phyloP scores from a whole-genome alignment of 495 filamentous ascomycete species.

The Xylaria scruposa region DNA sequence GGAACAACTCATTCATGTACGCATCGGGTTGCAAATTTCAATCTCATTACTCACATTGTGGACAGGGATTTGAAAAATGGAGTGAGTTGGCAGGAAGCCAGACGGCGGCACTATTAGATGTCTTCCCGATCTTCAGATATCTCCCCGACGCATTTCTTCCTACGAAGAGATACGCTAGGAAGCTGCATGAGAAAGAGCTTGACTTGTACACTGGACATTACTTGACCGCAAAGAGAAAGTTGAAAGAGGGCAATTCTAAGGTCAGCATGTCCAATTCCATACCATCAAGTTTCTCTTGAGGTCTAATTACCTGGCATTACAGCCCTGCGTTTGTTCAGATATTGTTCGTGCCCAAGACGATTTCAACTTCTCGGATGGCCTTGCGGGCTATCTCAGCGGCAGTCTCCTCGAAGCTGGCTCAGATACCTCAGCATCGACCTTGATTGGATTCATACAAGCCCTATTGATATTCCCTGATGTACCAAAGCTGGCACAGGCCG shows the following conservation, averaged over 20 bases:
- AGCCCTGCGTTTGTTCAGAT: conserved; percentile 30
- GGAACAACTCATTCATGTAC: conserved; percentile 56
- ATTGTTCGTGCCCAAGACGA: conserved; percentile 32
- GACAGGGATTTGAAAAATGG: conserved; percentile 55
- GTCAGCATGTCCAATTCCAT: conserved; percentile 6
- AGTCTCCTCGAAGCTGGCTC: conserved; percentile 57
- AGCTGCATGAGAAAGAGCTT: conserved; percentile 40
- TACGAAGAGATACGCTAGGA: conserved; percentile 35
- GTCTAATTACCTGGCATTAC: neutral
- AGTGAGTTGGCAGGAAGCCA: conserved; percentile 52
- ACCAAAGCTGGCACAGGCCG: neutral
- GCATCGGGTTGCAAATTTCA: neutral
- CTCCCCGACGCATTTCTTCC: conserved; percentile 53
- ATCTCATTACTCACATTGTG: conserved; percentile 4
- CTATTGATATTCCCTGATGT: conserved; percentile 17
- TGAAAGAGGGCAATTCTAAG: conserved; percentile 41
- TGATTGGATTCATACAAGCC: conserved; percentile 36
- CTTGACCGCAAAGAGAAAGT: conserved; percentile 44
- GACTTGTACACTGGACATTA: conserved; percentile 49
- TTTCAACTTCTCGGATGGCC: conserved; percentile 32
- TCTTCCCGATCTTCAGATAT: conserved; percentile 49
- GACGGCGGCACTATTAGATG: conserved; percentile 47
- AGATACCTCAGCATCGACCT: conserved; percentile 58
- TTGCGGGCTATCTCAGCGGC: conserved; percentile 39
- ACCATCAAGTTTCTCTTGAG: neutral